Conservation (phyloP, 1,139 yeast genomes). For the Kodamaea anthophila region DNA sequence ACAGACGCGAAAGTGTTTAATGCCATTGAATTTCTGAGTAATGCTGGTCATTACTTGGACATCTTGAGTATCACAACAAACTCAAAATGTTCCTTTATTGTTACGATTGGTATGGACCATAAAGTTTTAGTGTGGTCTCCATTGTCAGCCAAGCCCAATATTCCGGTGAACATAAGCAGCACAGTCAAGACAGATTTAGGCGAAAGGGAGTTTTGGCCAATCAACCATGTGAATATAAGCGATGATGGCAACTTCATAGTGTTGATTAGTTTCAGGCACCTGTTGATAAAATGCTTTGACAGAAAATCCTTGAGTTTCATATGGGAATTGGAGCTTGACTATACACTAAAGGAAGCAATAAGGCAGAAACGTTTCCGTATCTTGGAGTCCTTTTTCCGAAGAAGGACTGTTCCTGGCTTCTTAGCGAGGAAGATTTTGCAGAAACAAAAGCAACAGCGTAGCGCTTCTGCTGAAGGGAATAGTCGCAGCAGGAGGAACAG, state of each 20-base stretch:
- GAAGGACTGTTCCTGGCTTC: conserved; percentile 45
- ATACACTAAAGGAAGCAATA: conserved; percentile 19
- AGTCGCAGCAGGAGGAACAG: conserved; percentile 20
- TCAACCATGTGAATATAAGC: conserved; percentile 54
- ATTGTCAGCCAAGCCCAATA: conserved; percentile 21
- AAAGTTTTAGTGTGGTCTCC: conserved; percentile 73
- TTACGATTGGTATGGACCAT: conserved; percentile 70
- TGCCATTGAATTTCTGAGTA: conserved; percentile 42
- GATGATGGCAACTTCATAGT: conserved; percentile 56
- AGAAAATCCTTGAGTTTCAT: conserved; percentile 45
- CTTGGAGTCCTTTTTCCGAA: conserved; percentile 56
- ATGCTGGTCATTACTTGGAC: conserved; percentile 52
- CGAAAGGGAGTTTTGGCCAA: conserved; percentile 56
- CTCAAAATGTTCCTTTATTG: conserved; percentile 50
- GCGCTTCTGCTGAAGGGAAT: conserved; percentile 18
- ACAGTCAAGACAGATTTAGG: conserved; percentile 24
- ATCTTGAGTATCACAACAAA: conserved; percentile 54
- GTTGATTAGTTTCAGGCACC: conserved; percentile 44
- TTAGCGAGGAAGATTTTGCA: conserved; percentile 39
- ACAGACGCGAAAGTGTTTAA: conserved; percentile 23
- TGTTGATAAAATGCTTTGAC: conserved; percentile 54
- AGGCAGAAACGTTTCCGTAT: conserved; percentile 26
- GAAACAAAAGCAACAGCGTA: conserved; percentile 14
- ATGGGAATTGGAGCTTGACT: conserved; percentile 38
- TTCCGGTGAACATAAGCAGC: conserved; percentile 43